Percentiles rank a stretch among this genome's conserved stretches.
These are phyloP conservation scores for Sophora flavescens DNA, from an alignment of 306 rosid genomes.

Conservation along the genomic window DNA sequence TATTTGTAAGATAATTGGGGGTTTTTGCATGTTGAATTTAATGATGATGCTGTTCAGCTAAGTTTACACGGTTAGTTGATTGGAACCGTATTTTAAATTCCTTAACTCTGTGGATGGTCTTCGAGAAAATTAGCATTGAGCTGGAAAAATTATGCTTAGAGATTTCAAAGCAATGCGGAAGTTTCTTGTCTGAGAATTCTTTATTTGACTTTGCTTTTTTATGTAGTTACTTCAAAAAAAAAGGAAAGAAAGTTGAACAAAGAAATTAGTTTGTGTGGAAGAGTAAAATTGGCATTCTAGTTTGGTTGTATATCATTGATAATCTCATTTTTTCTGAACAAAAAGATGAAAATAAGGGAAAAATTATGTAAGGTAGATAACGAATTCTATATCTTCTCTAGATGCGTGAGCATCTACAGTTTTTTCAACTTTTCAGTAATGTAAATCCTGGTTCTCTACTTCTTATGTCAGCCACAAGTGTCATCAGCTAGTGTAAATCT, in stretches of 20 bases:
- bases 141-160: neutral
- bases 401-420: neutral
- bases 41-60: slow-evolving; percentile 29
- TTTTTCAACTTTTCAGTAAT: slow-evolving; percentile 12
- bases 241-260: neutral
- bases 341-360: neutral
- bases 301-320: slow-evolving; percentile 14
- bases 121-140: slow-evolving; percentile 6
- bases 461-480: slow-evolving; percentile 74
- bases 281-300: slow-evolving; percentile 2
- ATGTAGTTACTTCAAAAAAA: neutral
- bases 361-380: neutral
- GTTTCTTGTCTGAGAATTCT: slow-evolving; percentile 8
- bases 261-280: slow-evolving; percentile 5
- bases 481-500: slow-evolving; percentile 91
- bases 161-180: slow-evolving; percentile 25
- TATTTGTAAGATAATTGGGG: slow-evolving; percentile 26
- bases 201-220: neutral
- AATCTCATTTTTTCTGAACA: neutral
- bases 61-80: neutral
- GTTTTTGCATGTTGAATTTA: neutral
- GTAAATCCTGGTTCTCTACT: slow-evolving; percentile 39
- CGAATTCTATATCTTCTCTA: slow-evolving; percentile 20
- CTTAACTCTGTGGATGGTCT: slow-evolving; percentile 16
- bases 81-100: slow-evolving; percentile 20